phyloP scores from a whole-genome alignment of 805 yeast genomes.

The Danielia reshetovae region DNA sequence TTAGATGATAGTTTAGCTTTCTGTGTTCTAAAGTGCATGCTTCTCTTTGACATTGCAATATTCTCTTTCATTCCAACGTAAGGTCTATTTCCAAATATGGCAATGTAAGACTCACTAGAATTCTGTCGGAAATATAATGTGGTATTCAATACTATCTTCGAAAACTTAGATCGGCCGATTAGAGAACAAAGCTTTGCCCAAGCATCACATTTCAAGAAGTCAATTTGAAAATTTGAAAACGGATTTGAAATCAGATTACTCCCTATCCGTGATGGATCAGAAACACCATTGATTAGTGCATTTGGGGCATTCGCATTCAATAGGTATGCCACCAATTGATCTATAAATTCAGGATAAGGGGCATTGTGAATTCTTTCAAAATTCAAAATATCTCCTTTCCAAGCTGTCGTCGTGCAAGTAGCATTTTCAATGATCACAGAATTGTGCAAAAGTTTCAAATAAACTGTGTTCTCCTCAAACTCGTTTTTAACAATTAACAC shows the following conservation, averaged over 20 bases:
- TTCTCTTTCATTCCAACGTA: background rate
- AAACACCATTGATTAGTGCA: conserved; percentile 42
- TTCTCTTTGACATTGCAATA: background rate
- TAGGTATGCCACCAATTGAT: conserved; percentile 34
- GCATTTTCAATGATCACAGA: too few relatives aligned
- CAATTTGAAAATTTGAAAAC: conserved; percentile 26
- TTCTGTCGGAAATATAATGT: conserved; percentile 11
- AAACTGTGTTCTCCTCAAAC: background rate
- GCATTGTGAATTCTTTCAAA: too few relatives aligned
- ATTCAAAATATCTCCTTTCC: background rate
- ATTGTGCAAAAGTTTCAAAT: too few relatives aligned
- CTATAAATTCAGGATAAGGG: conserved; percentile 34
- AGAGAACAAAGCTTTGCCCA: conserved; percentile 42
- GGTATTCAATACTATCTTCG: conserved; percentile 33
- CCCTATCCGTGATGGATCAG: conserved; percentile 24
- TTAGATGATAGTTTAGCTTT: background rate
- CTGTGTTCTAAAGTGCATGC: background rate
- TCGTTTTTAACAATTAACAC: background rate
- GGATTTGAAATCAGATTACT: background rate
- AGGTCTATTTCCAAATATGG: background rate
- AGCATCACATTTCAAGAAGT: conserved; percentile 35
- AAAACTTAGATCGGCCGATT: conserved; percentile 39
- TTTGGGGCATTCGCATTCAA: conserved; percentile 27
- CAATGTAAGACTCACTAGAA: conserved; percentile 14
- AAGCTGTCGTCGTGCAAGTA: too few relatives aligned